Percentiles rank a stretch among this genome's conserved stretches.
Conservation (phyloP, 768 basidiomycete genomes). For the Lactifluus pinguis region DNA sequence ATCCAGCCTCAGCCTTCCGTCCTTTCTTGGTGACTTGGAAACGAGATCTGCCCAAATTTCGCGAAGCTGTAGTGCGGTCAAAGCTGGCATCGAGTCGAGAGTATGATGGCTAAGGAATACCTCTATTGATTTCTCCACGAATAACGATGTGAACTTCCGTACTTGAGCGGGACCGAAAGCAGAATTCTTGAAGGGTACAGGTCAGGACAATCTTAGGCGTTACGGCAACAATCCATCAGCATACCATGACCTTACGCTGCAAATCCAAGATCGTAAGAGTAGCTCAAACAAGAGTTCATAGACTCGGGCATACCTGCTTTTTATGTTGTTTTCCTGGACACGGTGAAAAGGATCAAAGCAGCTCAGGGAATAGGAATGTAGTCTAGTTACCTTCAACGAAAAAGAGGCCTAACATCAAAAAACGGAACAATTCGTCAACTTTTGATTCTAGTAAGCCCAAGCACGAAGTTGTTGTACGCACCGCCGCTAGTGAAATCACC, state of each 20-base stretch:
- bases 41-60: constrained; percentile 22
- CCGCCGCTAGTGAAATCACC: constrained; percentile 15
- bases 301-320: constrained; percentile 7
- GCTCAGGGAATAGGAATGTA: neutral
- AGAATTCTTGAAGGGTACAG: constrained; percentile 14
- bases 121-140: constrained; percentile 21
- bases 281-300: neutral
- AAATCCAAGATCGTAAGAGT: neutral
- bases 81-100: too few relatives aligned
- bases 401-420: neutral
- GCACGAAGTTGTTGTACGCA: neutral
- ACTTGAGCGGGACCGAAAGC: constrained; percentile 23
- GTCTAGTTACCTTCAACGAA: constrained; percentile 11
- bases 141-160: constrained; percentile 20
- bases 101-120: neutral
- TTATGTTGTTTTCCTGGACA: constrained; percentile 6
- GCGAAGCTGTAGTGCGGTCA: constrained; percentile 19
- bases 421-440: neutral
- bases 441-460: neutral
- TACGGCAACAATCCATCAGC: too few relatives aligned
- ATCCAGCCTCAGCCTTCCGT: constrained; percentile 5
- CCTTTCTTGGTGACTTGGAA: too few relatives aligned
- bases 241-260: constrained; percentile 11
- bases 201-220: neutral
- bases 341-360: neutral